Conservation (phyloP, 139 green algal genomes). For the Nannochloris sp. region DNA sequence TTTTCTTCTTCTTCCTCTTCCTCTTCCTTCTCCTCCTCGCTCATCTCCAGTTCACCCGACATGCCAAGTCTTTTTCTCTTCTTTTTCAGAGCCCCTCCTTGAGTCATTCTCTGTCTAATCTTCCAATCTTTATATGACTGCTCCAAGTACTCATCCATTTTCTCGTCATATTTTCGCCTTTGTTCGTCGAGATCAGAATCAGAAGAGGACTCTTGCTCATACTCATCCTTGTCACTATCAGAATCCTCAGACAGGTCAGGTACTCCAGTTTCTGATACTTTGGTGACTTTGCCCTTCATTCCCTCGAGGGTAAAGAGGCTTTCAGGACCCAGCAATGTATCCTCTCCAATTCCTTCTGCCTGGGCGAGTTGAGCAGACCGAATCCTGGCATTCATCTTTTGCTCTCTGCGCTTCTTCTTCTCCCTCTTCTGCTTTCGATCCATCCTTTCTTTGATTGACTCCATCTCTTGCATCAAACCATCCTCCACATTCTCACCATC, state of each 20-base stretch:
- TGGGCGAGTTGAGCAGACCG: slow-evolving; percentile 46
- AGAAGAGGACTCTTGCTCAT: slow-evolving; percentile 15
- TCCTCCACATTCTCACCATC: slow-evolving; percentile 48
- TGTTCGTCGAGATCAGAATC: slow-evolving; percentile 43
- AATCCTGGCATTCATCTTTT: slow-evolving; percentile 69
- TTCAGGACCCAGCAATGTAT: slow-evolving; percentile 18
- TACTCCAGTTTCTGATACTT: slow-evolving; percentile 7
- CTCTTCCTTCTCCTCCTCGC: slow-evolving; percentile 29
- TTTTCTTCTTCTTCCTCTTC: not conserved
- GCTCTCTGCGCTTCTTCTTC: slow-evolving; percentile 52
- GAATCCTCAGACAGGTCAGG: slow-evolving; percentile 6
- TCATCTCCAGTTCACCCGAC: slow-evolving; percentile 47
- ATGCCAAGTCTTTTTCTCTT: slow-evolving; percentile 49
- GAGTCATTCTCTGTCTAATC: slow-evolving; percentile 45
- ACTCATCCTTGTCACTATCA: slow-evolving; percentile 5
- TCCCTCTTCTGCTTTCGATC: slow-evolving; percentile 57
- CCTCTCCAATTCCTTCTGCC: slow-evolving; percentile 41
- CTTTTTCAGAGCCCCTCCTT: slow-evolving; percentile 28
- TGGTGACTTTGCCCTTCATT: slow-evolving; percentile 6
- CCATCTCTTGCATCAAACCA: slow-evolving; percentile 81
- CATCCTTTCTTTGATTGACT: slow-evolving; percentile 56
- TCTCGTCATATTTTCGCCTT: slow-evolving; percentile 52
- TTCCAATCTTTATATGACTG: slow-evolving; percentile 76
- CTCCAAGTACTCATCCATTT: slow-evolving; percentile 81
- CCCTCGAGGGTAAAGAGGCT: slow-evolving; percentile 36